A percentile compares a stretch with the other conserved stretches of the same genome.
Conservation (phyloP, 352 stramenopile genomes). For the Pythium rhizo-oryzae region DNA sequence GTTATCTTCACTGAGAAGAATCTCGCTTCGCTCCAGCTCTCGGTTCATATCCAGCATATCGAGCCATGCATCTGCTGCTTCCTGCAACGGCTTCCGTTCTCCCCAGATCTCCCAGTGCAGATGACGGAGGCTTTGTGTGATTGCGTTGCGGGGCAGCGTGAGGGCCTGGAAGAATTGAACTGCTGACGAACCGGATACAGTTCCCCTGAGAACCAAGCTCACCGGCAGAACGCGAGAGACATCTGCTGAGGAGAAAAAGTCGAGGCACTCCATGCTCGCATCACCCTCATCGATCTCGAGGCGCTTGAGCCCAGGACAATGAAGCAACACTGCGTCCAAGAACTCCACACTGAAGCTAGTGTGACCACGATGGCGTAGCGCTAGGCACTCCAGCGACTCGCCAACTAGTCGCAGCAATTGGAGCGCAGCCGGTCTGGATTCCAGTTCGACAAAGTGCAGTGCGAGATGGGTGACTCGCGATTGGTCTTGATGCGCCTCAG, state of each 20-base stretch:
- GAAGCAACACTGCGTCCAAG: background rate
- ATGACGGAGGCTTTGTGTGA: background rate
- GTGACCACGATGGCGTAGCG: background rate
- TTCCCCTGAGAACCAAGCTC: background rate
- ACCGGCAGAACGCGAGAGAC: background rate
- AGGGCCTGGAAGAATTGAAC: background rate
- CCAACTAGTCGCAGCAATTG: constrained; percentile 1
- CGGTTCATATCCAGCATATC: background rate
- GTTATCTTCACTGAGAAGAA: background rate
- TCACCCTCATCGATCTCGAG: background rate
- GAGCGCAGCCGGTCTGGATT: background rate
- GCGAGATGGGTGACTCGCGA: background rate
- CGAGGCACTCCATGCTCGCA: background rate
- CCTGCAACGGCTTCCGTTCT: background rate
- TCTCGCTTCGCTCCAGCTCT: constrained; percentile 1
- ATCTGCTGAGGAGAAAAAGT: too few relatives aligned
- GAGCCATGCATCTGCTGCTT: background rate
- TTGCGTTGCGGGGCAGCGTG: background rate
- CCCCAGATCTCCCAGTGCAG: constrained; percentile 5
- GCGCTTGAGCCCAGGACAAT: background rate
- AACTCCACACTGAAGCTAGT: background rate
- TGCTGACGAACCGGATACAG: background rate
- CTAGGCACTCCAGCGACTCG: background rate
- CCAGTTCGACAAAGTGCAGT: constrained; percentile 1
- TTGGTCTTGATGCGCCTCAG: too few relatives aligned